Percentiles rank a stretch among this genome's conserved stretches.
phyloP scores from a whole-genome alignment of 129 eudicot genomes.

The Flaveria sonorensis region DNA sequence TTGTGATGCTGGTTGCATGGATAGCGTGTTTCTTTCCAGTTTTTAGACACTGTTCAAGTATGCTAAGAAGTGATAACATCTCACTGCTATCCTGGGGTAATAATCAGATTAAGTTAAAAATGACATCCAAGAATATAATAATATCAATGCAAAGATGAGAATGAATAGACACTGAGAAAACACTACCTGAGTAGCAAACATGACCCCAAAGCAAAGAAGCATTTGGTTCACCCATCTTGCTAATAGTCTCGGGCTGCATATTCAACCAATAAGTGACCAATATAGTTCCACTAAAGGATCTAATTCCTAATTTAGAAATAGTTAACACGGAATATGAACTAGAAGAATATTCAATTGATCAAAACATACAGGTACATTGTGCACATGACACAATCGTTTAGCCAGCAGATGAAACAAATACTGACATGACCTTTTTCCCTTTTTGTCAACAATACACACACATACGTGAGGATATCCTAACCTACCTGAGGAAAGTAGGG shows the following conservation, averaged over 20 bases:
- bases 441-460: not conserved
- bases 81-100: constrained; percentile 89
- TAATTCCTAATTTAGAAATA: constrained; percentile 5
- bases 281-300: not conserved
- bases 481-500: constrained; percentile 90
- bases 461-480: constrained; percentile 6
- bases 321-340: constrained; percentile 21
- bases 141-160: constrained; percentile 16
- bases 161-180: constrained; percentile 26
- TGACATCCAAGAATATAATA: constrained; percentile 19
- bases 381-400: not conserved
- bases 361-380: constrained; percentile 1
- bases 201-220: constrained; percentile 87
- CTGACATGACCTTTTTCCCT: not conserved
- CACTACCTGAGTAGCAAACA: constrained; percentile 90
- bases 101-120: constrained; percentile 30
- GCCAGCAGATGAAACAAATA: constrained; percentile 8
- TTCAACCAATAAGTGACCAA: constrained; percentile 20
- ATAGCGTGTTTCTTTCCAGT: constrained; percentile 71
- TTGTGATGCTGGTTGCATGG: constrained; percentile 71
- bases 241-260: constrained; percentile 84
- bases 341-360: not conserved
- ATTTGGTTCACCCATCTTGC: constrained; percentile 97
- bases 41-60: constrained; percentile 79
- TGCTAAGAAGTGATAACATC: constrained; percentile 78